Base-by-base conservation (phyloP, 768 basidiomycete species). In the Dacryopinax spathularia region DNA sequence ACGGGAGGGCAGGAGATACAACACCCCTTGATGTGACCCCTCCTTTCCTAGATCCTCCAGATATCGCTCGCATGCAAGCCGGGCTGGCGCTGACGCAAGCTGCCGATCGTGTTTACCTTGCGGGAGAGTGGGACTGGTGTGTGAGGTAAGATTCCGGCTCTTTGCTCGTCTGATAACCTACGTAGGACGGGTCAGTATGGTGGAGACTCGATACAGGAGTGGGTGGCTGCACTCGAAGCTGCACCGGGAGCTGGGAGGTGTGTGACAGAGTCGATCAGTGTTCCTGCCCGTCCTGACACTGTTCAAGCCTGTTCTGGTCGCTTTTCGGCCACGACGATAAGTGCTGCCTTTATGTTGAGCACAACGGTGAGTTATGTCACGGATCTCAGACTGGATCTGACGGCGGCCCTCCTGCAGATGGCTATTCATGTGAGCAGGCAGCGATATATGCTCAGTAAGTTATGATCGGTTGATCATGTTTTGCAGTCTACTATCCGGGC, bases 71-170 rank as follows among this genome's bases (percentile, higher is more conserved):
- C 43, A 64, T 70, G 20, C 34, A 36, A 41, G 56, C 34, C 1
- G 67, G 65, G 34, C 33, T 62, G 37, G 65, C 33, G 9, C 61
- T 66, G 29, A 67, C 68, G 3, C 56, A 65, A n/a, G 63, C 63
- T 7, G 66, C 63, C 7, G 63, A 60, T 10, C 36, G 63, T 34
- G 65, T 65, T 25, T 73, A 71, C 63, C 65, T 66, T 56, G 69
- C 71, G 34, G 73, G 72, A 22, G 72, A 73, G 61, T 68, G 66
- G 37, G 73, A 73, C 60, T 73, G 72, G 71, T 68, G 65, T 1
- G 63, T 7, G 7, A 7, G 9, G 12, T 44, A 22, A 10, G 13
- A 10, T 44, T 15, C 43, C 43, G 22, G 7, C 25, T 22, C 9
- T 22, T 12, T 22, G 9, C 25, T 10, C 25, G 12, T 9, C 22